phyloP scores from a whole-genome alignment of 768 basidiomycete genomes.

The Galerina sulciceps region DNA sequence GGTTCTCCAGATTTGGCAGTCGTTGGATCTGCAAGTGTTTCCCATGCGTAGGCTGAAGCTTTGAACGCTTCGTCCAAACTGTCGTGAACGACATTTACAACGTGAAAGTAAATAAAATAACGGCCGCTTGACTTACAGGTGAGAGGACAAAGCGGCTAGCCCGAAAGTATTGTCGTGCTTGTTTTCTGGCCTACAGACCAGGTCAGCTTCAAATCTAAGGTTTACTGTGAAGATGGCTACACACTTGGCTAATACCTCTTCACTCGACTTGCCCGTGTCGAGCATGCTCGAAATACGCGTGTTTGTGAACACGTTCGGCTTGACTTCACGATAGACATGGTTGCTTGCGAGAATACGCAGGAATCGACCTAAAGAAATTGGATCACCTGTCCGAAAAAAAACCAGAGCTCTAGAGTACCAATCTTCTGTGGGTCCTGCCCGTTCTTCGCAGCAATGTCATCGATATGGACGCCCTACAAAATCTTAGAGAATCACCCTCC shows the following conservation, averaged over 20 bases:
- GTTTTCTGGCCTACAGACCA: conserved; percentile 20
- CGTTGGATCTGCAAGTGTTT: conserved; percentile 27
- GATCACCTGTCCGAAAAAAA: not conserved
- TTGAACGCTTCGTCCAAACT: conserved; percentile 30
- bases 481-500: not conserved
- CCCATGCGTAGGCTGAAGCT: conserved; percentile 28
- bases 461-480: conserved; percentile 38
- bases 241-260: conserved; percentile 29
- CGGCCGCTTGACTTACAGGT: conserved; percentile 18
- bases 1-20: conserved; percentile 22
- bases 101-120: not conserved
- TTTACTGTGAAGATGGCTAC: not conserved
- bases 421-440: conserved; percentile 36
- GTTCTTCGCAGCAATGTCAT: conserved; percentile 37
- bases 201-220: not conserved
- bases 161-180: conserved; percentile 33
- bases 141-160: conserved; percentile 27
- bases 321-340: conserved; percentile 40
- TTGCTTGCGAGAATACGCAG: conserved; percentile 37
- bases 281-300: conserved; percentile 37
- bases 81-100: not conserved
- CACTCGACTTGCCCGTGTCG: conserved; percentile 32
- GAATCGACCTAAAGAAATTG: conserved; percentile 21
- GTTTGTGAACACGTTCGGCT: conserved; percentile 38
- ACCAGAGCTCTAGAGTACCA: conserved; percentile 23